Percentiles rank a stretch among this genome's conserved stretches.
Evolutionary conservation across 1,139 yeast species (phyloP).

Genomic region (Kodamaea plutei): DNA sequence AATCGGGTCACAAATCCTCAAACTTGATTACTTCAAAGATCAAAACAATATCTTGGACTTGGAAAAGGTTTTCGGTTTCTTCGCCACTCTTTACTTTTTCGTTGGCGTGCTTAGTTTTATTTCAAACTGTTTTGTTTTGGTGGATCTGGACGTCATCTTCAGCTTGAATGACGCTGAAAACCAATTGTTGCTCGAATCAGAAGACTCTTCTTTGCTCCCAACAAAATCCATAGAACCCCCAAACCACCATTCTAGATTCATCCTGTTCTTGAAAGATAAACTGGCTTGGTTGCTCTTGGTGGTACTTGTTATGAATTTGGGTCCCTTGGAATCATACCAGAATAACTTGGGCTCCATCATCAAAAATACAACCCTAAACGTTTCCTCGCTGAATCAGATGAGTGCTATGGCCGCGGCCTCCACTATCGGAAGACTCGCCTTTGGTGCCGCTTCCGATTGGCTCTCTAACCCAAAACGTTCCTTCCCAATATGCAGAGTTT

Average conservation of each 20-base stretch:
- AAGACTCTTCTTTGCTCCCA: slow-evolving; percentile 17
- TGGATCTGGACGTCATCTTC: slow-evolving; percentile 51
- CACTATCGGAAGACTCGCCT: slow-evolving; percentile 46
- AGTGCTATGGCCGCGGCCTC: slow-evolving; percentile 39
- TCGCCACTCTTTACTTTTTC: slow-evolving; percentile 53
- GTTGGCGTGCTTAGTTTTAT: slow-evolving; percentile 59
- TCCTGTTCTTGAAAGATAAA: slow-evolving; percentile 53
- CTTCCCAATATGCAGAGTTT: slow-evolving; percentile 35
- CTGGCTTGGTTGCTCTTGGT: slow-evolving; percentile 62
- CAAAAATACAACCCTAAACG: slow-evolving; percentile 20
- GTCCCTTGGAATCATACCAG: slow-evolving; percentile 85
- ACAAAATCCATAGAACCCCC: slow-evolving; percentile 33
- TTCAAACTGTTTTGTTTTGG: slow-evolving; percentile 60
- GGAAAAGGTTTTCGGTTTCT: slow-evolving; percentile 50
- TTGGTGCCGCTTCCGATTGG: slow-evolving; percentile 68
- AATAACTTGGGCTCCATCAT: slow-evolving; percentile 77
- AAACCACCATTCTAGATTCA: slow-evolving; percentile 47
- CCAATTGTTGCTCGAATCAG: slow-evolving; percentile 20
- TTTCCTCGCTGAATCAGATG: slow-evolving; percentile 49
- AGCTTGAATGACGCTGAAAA: slow-evolving; percentile 23
- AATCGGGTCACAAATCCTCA: slow-evolving; percentile 54
- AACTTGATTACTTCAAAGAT: slow-evolving; percentile 34
- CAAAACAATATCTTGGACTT: slow-evolving; percentile 36
- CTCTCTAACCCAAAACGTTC: slow-evolving; percentile 25
- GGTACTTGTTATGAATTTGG: slow-evolving; percentile 66